Evolutionary conservation across 1,284 basidiomycete species (phyloP).

Genomic region (Pseudozyma pruni): DNA sequence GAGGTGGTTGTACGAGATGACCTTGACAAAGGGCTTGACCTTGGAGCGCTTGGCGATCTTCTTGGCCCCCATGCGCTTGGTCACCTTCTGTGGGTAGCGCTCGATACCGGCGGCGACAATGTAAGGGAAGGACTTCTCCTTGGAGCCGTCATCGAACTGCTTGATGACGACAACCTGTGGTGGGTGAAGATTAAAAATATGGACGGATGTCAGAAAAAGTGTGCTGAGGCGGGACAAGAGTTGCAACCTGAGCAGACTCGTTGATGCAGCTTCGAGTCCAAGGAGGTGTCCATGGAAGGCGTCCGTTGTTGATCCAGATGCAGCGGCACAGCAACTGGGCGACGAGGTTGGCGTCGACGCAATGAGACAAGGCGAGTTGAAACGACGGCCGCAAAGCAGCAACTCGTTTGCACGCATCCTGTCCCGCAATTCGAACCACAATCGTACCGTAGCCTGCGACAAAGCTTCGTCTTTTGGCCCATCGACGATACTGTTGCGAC

Average conservation of each 20-base stretch:
- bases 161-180: slow-evolving; percentile 68
- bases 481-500: too few species aligned
- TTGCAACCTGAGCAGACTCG: neutral
- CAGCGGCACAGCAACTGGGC: neutral
- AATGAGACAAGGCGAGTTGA: too few species aligned
- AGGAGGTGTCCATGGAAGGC: neutral
- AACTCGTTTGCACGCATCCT: too few species aligned
- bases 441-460: too few species aligned
- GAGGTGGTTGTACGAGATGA: slow-evolving; percentile 68
- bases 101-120: slow-evolving; percentile 67
- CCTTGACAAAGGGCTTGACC: slow-evolving; percentile 68
- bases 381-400: too few species aligned
- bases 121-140: slow-evolving; percentile 66
- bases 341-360: too few species aligned
- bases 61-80: slow-evolving; percentile 67
- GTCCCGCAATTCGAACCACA: too few species aligned
- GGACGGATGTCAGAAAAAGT: slow-evolving; percentile 4
- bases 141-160: slow-evolving; percentile 67
- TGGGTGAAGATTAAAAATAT: neutral
- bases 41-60: slow-evolving; percentile 67
- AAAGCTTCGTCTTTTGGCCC: too few species aligned
- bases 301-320: neutral
- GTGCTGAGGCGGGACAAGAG: neutral
- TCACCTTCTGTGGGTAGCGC: slow-evolving; percentile 68
- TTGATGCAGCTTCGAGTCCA: slow-evolving; percentile 11